Conservation (phyloP, 495 filamentous ascomycete genomes). For the Hyaloscypha hepaticicola region DNA sequence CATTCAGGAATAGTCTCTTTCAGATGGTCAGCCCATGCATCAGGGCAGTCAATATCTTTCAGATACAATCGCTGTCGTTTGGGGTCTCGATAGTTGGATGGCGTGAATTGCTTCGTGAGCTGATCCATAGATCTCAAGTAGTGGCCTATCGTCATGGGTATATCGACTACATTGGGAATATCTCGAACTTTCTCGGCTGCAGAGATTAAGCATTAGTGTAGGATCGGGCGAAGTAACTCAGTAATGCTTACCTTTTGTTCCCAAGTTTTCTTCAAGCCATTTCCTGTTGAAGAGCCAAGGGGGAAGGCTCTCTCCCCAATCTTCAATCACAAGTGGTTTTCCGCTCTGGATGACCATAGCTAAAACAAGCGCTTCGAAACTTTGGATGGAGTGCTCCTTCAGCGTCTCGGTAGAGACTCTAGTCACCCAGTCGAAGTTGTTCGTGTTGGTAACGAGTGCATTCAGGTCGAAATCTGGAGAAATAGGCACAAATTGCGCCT, state of each 20-base stretch:
- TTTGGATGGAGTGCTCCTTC: conserved; percentile 63
- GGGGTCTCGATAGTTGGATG: conserved; percentile 64
- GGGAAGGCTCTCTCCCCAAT: conserved; percentile 69
- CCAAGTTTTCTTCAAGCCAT: conserved; percentile 74
- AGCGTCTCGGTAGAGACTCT: conserved; percentile 75
- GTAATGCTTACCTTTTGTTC: conserved; percentile 63
- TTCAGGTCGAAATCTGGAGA: conserved; percentile 77
- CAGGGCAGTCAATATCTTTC: conserved; percentile 93
- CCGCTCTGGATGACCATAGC: conserved; percentile 80
- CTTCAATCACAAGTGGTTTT: conserved; percentile 83
- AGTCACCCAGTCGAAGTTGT: conserved; percentile 81
- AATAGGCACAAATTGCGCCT: conserved; percentile 79
- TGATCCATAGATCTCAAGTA: conserved; percentile 81
- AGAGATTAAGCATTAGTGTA: conserved; percentile 2
- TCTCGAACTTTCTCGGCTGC: conserved; percentile 69
- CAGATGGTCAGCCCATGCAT: conserved; percentile 76
- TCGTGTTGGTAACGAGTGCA: conserved; percentile 66
- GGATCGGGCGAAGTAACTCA: neutral
- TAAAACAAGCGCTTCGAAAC: conserved; percentile 77
- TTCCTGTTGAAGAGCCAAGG: conserved; percentile 68
- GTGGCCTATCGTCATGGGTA: conserved; percentile 79
- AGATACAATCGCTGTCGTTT: conserved; percentile 82
- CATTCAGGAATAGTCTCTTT: conserved; percentile 71
- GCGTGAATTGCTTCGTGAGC: conserved; percentile 71
- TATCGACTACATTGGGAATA: conserved; percentile 62